Base-by-base conservation (phyloP, 805 yeast genomes). In the Cyberlindnera lachancei region DNA sequence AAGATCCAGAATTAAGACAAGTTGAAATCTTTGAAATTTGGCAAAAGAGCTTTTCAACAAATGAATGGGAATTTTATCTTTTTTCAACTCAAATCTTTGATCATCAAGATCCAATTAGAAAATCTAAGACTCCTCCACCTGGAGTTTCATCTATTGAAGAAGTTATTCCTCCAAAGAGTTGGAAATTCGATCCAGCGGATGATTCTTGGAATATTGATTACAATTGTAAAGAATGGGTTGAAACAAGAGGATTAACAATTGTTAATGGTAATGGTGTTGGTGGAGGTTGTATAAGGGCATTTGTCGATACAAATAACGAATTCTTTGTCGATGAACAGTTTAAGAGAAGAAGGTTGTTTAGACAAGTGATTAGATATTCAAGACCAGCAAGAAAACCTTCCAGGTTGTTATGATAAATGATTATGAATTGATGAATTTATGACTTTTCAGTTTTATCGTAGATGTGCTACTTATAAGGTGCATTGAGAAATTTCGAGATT, bases 1-100 rank as follows among this genome's bases (percentile, higher is more conserved):
- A 78, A 36, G 59, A 69, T 0, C 79, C 86, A 0, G 77, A 75
- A 29, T 53, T 59, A 1, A 61, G 73, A 27, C 53, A 59, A n/a
- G 87, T 84, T 7, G 94, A 87, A 48, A 63, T 88, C 1, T 88
- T 67, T 52, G 95, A 87, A 53, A 64, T 87, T 16, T 82, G 82
- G 50, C 64, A 68, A 27, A 79, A 69, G 43, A 81, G 81, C 23
- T 55, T 74, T 17, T 67, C 80, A 2, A 70, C 75, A 0, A 60
- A 66, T 6, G 65, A 65, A 18, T 87, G 90, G 83, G 64, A 68
- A 23, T 70, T 76, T 18, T 72, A 72, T 49, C 52, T 69, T 15
- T 83, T 66, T 49, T 67, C 90, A 0, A 60, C 61, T 10, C 59
- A 61, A 3, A 52, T 77, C 0, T 88, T 79, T 53, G 78, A 73